A percentile compares a stretch with the other conserved stretches of the same genome.
Evolutionary conservation across 768 basidiomycete genomes (phyloP).

Genomic region (Amanita jacksonii): DNA sequence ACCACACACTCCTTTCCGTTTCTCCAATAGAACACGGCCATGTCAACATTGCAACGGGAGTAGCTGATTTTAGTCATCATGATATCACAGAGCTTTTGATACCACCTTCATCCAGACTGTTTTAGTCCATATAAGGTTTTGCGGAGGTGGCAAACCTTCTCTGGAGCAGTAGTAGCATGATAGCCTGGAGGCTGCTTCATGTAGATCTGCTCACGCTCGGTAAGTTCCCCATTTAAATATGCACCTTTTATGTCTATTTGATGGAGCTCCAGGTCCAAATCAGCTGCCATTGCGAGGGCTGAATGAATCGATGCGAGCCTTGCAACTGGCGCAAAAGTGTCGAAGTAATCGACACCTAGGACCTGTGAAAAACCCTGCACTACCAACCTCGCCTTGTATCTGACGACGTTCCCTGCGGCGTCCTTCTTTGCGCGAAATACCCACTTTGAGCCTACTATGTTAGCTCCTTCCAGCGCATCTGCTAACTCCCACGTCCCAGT

Average conservation of each 20-base stretch:
- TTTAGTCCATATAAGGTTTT: slow-evolving; percentile 23
- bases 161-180: too few species aligned
- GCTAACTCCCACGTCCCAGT: slow-evolving; percentile 22
- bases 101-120: slow-evolving; percentile 16
- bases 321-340: too few species aligned
- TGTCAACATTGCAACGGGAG: slow-evolving; percentile 13
- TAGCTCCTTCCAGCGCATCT: slow-evolving; percentile 11
- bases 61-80: slow-evolving; percentile 11
- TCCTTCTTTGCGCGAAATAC: slow-evolving; percentile 21
- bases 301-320: slow-evolving; percentile 17
- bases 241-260: too few species aligned
- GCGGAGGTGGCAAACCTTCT: too few species aligned
- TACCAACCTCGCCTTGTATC: slow-evolving; percentile 15
- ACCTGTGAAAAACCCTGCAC: slow-evolving; percentile 33
- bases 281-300: slow-evolving; percentile 25
- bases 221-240: slow-evolving; percentile 28
- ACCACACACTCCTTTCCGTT: too few species aligned
- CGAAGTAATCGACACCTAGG: too few species aligned
- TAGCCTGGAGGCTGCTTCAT: background rate
- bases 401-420: slow-evolving; percentile 12
- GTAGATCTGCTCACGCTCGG: background rate
- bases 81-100: slow-evolving; percentile 12
- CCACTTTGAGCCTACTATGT: slow-evolving; percentile 23
- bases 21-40: too few species aligned
- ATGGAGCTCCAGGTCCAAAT: slow-evolving; percentile 22